Conservation (phyloP, 2,329 filamentous ascomycete species). For the Botrytis paeoniae region DNA sequence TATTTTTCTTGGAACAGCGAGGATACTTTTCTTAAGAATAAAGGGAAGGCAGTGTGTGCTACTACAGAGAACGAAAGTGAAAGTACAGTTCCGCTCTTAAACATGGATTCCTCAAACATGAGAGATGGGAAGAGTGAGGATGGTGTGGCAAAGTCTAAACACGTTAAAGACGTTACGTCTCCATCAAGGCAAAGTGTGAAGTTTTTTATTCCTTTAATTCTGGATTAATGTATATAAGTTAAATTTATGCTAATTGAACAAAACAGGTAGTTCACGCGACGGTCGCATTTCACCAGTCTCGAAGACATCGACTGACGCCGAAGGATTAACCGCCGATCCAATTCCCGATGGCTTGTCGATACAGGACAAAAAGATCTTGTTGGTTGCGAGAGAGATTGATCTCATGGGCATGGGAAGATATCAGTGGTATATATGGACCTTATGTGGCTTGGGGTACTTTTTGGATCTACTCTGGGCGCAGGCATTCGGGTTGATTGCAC, state of each 20-base stretch:
- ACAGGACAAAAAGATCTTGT: slow-evolving; percentile 24
- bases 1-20: not conserved
- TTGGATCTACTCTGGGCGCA: slow-evolving; percentile 33
- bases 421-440: slow-evolving; percentile 33
- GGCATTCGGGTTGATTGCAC: slow-evolving; percentile 31
- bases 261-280: not conserved
- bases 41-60: not conserved
- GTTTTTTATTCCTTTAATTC: not conserved
- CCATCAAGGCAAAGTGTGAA: not conserved
- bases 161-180: not conserved
- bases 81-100: slow-evolving; percentile 13
- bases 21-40: not conserved
- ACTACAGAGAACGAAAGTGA: slow-evolving; percentile 2
- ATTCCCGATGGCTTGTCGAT: slow-evolving; percentile 11
- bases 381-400: slow-evolving; percentile 28
- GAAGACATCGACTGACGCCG: not conserved
- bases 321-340: not conserved
- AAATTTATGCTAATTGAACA: not conserved
- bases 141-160: not conserved
- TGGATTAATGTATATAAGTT: not conserved
- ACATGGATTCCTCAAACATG: not conserved
- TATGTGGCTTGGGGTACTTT: slow-evolving; percentile 35
- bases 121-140: not conserved
- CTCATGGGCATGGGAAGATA: slow-evolving; percentile 31
- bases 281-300: not conserved